Evolutionary conservation across 1,139 yeast genomes (phyloP).

Genomic region (Taiozyma sp.): DNA sequence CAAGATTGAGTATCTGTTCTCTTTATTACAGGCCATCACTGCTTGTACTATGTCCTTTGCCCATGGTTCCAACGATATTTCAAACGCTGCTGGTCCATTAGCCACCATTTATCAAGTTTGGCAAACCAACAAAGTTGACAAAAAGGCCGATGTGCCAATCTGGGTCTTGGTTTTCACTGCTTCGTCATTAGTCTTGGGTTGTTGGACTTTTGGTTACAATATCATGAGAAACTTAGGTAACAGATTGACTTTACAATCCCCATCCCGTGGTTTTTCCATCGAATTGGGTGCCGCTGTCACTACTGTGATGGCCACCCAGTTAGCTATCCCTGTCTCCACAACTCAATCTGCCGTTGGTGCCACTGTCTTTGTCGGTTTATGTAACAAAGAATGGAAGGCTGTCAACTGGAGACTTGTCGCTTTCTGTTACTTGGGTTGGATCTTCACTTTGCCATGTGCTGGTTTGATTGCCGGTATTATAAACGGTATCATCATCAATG

Average conservation of each 20-base stretch:
- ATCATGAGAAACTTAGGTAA: constrained; percentile 73
- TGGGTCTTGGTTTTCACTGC: constrained; percentile 75
- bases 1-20: constrained; percentile 66
- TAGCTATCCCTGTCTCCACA: constrained; percentile 69
- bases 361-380: constrained; percentile 69
- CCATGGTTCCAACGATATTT: constrained; percentile 78
- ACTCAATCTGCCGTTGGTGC: constrained; percentile 84
- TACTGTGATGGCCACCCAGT: constrained; percentile 70
- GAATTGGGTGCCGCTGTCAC: constrained; percentile 81
- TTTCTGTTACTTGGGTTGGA: constrained; percentile 73
- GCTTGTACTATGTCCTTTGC: constrained; percentile 82
- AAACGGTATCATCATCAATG: constrained; percentile 61
- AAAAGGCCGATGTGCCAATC: constrained; percentile 58
- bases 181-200: constrained; percentile 61
- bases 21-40: constrained; percentile 67
- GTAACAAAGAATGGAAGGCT: constrained; percentile 58
- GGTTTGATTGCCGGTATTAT: constrained; percentile 68
- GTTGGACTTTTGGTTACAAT: constrained; percentile 71
- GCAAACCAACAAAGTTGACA: constrained; percentile 43
- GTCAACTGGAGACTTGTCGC: constrained; percentile 78
- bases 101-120: constrained; percentile 63
- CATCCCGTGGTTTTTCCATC: constrained; percentile 75
- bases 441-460: constrained; percentile 68
- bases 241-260: constrained; percentile 71
- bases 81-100: constrained; percentile 77